These are phyloP conservation scores for Rhizopus stolonifer DNA, from an alignment of 371 early-diverging fungal species.

Conservation along the genomic window DNA sequence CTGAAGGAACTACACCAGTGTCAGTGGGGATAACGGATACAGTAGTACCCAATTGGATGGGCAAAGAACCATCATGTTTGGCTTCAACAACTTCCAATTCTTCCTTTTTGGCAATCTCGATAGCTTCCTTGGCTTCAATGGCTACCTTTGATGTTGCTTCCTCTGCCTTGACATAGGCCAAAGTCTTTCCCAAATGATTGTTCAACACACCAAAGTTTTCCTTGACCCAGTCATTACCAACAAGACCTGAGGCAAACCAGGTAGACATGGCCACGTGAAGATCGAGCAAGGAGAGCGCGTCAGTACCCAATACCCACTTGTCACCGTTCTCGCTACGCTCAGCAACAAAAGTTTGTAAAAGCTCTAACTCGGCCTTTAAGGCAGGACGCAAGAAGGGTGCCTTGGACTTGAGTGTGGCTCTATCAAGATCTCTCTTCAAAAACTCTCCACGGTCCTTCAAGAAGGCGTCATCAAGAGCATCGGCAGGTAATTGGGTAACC, in stretches of 20 bases:
- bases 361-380: conserved; percentile 8
- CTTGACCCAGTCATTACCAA: conserved; percentile 8
- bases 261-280: conserved; percentile 13
- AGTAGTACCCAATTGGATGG: conserved; percentile 33
- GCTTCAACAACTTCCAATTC: neutral
- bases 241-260: conserved; percentile 3
- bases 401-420: neutral
- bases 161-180: conserved; percentile 15
- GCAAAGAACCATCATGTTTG: conserved; percentile 19
- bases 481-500: conserved; percentile 12
- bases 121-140: conserved; percentile 5
- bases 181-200: conserved; percentile 32
- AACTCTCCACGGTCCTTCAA: conserved; percentile 18
- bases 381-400: conserved; percentile 12
- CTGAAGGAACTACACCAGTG: conserved; percentile 43
- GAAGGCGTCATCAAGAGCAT: conserved; percentile 6
- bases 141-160: neutral
- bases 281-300: conserved; percentile 6
- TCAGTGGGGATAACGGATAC: conserved; percentile 51
- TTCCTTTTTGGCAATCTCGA: conserved; percentile 12
- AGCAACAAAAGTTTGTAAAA: conserved; percentile 6
- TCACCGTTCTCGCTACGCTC: conserved; percentile 5
- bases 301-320: conserved; percentile 16
- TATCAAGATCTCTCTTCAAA: conserved; percentile 5
- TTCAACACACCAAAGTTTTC: conserved; percentile 10